Evolutionary conservation across 1,284 basidiomycete species (phyloP).

Genomic region (Ceratobasidium sp.): DNA sequence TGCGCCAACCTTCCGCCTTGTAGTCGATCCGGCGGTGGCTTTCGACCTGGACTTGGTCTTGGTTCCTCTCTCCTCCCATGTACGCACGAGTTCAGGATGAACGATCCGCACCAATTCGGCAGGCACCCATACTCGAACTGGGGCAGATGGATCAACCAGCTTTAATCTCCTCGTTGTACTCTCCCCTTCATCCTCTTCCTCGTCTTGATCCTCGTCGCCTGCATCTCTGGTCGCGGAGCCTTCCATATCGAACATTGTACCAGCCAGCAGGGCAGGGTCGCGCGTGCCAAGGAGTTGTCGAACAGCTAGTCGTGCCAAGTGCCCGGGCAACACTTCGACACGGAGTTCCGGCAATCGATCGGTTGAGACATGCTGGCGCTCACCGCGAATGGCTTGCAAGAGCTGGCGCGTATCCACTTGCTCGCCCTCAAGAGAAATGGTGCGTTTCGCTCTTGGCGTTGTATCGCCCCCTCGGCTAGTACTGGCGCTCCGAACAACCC

Average conservation of each 20-base stretch:
- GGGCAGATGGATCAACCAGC: constrained; percentile 42
- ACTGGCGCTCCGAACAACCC: neutral
- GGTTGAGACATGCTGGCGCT: constrained; percentile 66
- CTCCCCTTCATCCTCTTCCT: constrained; percentile 41
- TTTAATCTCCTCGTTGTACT: constrained; percentile 33
- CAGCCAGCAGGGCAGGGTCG: constrained; percentile 49
- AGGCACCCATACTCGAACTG: constrained; percentile 73
- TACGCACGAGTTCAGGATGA: constrained; percentile 65
- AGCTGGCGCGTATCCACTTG: constrained; percentile 46
- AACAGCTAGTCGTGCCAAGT: constrained; percentile 67
- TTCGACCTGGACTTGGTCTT: constrained; percentile 42
- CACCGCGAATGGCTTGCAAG: constrained; percentile 34
- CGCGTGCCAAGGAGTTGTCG: constrained; percentile 69
- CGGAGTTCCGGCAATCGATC: constrained; percentile 74
- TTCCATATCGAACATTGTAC: constrained; percentile 43
- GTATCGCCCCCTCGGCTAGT: constrained; percentile 7
- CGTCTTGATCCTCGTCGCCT: constrained; percentile 55
- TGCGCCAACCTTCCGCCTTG: constrained; percentile 1
- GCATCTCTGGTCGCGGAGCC: constrained; percentile 46
- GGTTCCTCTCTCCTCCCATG: constrained; percentile 59
- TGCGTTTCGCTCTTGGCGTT: constrained; percentile 62
- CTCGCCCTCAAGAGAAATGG: constrained; percentile 56
- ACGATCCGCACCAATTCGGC: constrained; percentile 73
- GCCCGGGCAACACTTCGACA: constrained; percentile 68
- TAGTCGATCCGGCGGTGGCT: neutral